Evolutionary conservation across 345 rosid species (phyloP).

Genomic region (Barbarea vulgaris): DNA sequence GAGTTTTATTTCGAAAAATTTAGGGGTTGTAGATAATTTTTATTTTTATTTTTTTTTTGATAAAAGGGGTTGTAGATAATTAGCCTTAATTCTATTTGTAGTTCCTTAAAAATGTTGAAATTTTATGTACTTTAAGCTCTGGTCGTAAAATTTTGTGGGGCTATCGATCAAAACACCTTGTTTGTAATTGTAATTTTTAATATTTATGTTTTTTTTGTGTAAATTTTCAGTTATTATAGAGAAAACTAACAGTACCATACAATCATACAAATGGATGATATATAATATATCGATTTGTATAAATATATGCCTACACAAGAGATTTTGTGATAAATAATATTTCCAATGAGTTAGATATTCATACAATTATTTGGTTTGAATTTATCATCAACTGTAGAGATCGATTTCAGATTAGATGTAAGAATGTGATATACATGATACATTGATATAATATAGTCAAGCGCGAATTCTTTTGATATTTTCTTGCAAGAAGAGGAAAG

Average conservation of each 20-base stretch:
- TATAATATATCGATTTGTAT: neutral
- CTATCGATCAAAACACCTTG: neutral
- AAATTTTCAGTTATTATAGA: neutral
- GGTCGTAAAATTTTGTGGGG: neutral
- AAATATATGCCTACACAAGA: neutral
- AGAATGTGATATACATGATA: constrained; percentile 28
- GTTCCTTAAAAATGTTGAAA: neutral
- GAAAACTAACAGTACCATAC: neutral
- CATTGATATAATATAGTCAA: constrained; percentile 8
- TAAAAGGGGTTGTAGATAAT: neutral
- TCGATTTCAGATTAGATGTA: constrained; percentile 8
- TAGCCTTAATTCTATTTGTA: neutral
- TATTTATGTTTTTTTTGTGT: neutral
- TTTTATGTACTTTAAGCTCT: neutral
- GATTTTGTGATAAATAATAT: neutral
- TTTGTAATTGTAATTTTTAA: neutral
- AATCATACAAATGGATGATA: neutral
- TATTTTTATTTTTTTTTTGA: too few relatives aligned
- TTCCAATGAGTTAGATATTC: neutral
- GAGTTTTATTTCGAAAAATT: neutral
- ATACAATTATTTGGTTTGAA: neutral
- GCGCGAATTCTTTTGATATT: constrained; percentile 1
- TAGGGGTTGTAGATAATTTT: too few relatives aligned
- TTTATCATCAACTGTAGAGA: neutral
- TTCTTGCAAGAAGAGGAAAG: neutral